These are phyloP conservation scores for Tubosaeta brunneosetosa DNA, from an alignment of 768 basidiomycete genomes.

Conservation along the genomic window DNA sequence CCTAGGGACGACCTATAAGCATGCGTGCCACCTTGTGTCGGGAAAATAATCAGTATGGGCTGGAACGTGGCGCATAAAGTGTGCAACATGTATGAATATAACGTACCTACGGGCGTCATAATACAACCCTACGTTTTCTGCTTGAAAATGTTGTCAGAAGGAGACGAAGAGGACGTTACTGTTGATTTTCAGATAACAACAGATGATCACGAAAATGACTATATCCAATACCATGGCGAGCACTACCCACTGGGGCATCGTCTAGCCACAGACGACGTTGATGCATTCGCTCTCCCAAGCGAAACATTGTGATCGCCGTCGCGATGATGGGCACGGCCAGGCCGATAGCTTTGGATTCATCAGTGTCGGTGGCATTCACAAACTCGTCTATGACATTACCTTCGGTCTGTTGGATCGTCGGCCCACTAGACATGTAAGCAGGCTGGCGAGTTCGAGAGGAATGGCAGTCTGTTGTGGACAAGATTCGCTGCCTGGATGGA, in stretches of 20 bases:
- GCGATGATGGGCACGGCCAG: background rate
- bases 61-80: no score
- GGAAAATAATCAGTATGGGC: no score
- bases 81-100: no score
- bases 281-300: background rate
- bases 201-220: background rate
- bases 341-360: background rate
- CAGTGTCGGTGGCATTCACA: background rate
- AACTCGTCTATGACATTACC: background rate
- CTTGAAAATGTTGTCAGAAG: background rate
- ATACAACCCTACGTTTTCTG: background rate
- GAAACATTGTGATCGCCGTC: background rate
- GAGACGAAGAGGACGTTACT: background rate
- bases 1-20: background rate
- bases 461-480: no score
- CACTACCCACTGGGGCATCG: background rate
- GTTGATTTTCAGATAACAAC: background rate
- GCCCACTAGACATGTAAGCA: background rate
- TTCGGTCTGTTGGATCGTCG: slow-evolving; percentile 3
- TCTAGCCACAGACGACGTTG: background rate
- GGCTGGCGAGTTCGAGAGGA: no score
- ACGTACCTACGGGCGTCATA: no score
- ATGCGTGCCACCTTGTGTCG: background rate
- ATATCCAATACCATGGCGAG: background rate
- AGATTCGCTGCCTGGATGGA: no score